phyloP scores from a whole-genome alignment of 164 flowering plant genomes.

The Liquidambar formosana region DNA sequence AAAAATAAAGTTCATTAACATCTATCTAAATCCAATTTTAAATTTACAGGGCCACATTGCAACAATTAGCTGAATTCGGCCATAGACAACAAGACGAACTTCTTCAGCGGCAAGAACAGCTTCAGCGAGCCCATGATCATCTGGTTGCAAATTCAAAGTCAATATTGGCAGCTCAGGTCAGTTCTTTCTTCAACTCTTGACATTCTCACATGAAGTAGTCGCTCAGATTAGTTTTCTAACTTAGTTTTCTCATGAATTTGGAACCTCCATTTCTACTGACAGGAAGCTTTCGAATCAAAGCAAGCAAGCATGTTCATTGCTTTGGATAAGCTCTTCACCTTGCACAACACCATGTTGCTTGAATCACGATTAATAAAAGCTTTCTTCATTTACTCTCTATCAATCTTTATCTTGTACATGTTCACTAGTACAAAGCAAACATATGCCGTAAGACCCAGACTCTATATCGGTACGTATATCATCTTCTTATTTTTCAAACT shows the following conservation, averaged over 20 bases:
- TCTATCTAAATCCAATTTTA: not conserved
- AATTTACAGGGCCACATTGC: slow-evolving; percentile 48
- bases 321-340: slow-evolving; percentile 57
- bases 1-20: not conserved
- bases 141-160: slow-evolving; percentile 59
- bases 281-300: too few relatives aligned
- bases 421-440: slow-evolving; percentile 72
- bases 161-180: slow-evolving; percentile 78
- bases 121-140: slow-evolving; percentile 62
- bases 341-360: slow-evolving; percentile 59
- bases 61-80: slow-evolving; percentile 54
- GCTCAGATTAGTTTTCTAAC: not conserved
- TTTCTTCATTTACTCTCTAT: slow-evolving; percentile 42
- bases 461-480: slow-evolving; percentile 62
- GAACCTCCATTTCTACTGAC: slow-evolving; percentile 10
- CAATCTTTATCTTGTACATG: slow-evolving; percentile 53
- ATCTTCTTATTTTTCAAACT: not conserved
- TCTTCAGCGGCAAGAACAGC: slow-evolving; percentile 55
- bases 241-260: not conserved
- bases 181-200: not conserved
- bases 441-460: slow-evolving; percentile 53
- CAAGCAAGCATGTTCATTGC: slow-evolving; percentile 63
- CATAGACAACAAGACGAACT: slow-evolving; percentile 68
- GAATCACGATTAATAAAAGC: slow-evolving; percentile 64
- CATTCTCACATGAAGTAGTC: too few relatives aligned